Percentiles rank a stretch among this genome's conserved stretches.
These are phyloP conservation scores for Epichloe amarillans DNA, from an alignment of 2,329 filamentous ascomycete species.

Conservation along the genomic window DNA sequence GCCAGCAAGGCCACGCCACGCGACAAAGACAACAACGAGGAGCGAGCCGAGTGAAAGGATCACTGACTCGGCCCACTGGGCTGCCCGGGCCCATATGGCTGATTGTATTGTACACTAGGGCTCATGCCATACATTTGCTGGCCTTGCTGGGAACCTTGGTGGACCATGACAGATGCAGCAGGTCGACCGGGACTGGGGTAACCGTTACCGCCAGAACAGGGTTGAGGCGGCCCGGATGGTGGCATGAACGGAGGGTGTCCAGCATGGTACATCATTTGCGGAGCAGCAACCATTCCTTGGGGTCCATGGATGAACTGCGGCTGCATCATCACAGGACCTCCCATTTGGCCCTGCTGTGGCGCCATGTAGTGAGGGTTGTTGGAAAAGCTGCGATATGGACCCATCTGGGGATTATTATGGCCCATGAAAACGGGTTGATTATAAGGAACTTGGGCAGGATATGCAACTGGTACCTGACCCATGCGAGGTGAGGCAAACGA, in stretches of 20 bases:
- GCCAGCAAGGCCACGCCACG: neutral
- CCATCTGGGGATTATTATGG: constrained; percentile 56
- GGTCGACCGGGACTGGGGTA: constrained; percentile 81
- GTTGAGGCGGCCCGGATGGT: constrained; percentile 40
- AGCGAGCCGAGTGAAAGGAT: constrained; percentile 3
- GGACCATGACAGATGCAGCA: constrained; percentile 79
- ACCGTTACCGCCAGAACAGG: constrained; percentile 54
- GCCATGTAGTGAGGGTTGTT: constrained; percentile 58
- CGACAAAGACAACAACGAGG: neutral
- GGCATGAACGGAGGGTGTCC: constrained; percentile 51
- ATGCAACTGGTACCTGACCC: constrained; percentile 55
- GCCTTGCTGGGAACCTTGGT: constrained; percentile 86
- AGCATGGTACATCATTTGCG: constrained; percentile 76
- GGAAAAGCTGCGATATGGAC: constrained; percentile 56
- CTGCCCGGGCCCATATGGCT: constrained; percentile 60
- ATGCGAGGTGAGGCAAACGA: constrained; percentile 78
- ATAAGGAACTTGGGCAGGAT: constrained; percentile 58
- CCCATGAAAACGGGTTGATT: constrained; percentile 61
- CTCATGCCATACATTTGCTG: constrained; percentile 68
- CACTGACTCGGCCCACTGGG: constrained; percentile 58
- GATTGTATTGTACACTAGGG: constrained; percentile 59
- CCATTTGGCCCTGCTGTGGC: constrained; percentile 59
- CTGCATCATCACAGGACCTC: constrained; percentile 72
- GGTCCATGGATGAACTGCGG: constrained; percentile 60
- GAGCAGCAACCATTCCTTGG: constrained; percentile 54